phyloP scores from a whole-genome alignment of 169 alveolate genomes.

The Cryptosporidium andersoni region DNA sequence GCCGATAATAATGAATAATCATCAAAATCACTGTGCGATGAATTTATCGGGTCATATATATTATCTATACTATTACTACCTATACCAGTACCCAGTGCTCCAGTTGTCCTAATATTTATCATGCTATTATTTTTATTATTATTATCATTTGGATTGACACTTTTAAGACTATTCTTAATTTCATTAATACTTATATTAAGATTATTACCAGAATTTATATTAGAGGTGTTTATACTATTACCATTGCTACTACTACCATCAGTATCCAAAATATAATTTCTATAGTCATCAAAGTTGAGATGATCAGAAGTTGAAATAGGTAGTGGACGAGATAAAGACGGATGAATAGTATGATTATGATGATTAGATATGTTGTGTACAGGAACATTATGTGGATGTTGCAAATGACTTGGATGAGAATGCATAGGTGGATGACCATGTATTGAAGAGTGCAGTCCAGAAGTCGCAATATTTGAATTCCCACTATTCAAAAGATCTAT shows the following conservation, averaged over 20 bases:
- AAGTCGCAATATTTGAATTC: neutral
- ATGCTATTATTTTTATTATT: neutral
- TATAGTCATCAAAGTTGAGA: slow-evolving; percentile 60
- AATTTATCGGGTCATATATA: slow-evolving; percentile 9
- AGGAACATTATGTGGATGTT: neutral
- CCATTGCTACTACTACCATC: neutral
- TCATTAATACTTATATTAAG: neutral
- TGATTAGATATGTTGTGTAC: slow-evolving; percentile 5
- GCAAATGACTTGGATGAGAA: slow-evolving; percentile 22
- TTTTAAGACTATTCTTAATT: slow-evolving; percentile 8
- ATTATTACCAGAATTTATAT: slow-evolving; percentile 3
- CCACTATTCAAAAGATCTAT: slow-evolving; percentile 53
- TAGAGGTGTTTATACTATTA: slow-evolving; percentile 2
- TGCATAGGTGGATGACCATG: slow-evolving; percentile 44
- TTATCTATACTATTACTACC: slow-evolving; percentile 23
- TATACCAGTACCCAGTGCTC: slow-evolving; percentile 65
- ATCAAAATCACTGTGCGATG: slow-evolving; percentile 21
- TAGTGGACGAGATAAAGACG: slow-evolving; percentile 8
- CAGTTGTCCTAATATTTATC: slow-evolving; percentile 29
- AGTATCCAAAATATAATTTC: slow-evolving; percentile 57
- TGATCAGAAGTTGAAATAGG: slow-evolving; percentile 23
- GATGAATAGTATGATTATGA: slow-evolving; percentile 29
- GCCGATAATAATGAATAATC: slow-evolving; percentile 51
- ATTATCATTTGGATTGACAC: slow-evolving; percentile 21
- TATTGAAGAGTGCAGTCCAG: neutral